Base-by-base conservation (phyloP, 2,329 filamentous ascomycete genomes). In the Exophiala bonariae region DNA sequence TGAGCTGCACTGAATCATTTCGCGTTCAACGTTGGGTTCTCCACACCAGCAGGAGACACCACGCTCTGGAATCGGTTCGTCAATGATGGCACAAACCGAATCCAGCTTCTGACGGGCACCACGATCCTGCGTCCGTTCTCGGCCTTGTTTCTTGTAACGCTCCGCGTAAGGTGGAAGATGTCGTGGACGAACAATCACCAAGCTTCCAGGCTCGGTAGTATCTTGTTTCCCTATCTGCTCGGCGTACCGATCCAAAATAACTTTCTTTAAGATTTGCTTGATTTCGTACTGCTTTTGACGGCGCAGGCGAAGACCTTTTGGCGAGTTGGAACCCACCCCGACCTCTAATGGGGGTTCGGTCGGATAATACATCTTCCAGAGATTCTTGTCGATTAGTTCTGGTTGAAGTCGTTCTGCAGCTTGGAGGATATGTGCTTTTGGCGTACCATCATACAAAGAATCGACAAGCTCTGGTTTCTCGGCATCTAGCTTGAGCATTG, bases 91-190 rank as follows among this genome's bases (percentile, higher is more conserved):
- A n/a, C n/a, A n/a, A n/a, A n/a, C n/a, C n/a, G n/a, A n/a, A n/a
- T 19, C 17, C 14, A 18, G 17, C n/a, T 28, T 4, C 14, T 22
- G 20, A 28, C n/a, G 14, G 19, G 33, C 18, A 14, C 10, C 2
- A 3, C 22, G 37, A 31, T 4, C 9, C 19, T 13, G n/a, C n/a
- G n/a, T 7, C 32, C 47, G 43, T 18, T 45, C 41, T 22, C 51
- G 46, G 1, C 54, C 54, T 35, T 56, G 54, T 41, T 56, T 56
- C 41, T 47, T 52, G 49, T 56, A 56, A 38, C 51, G 23, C 3
- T 56, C 41, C 5, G 40, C 41, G 41, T 37, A 49, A 17, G 45
- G 45, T 16, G 33, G 35, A 16, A 40, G 13, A 17, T 39, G 14
- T 7, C 22, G 28, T 16, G 36, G 19, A 11, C 8, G 13, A 19